Percentiles rank a stretch among this genome's conserved stretches.
Evolutionary conservation across 2,329 filamentous ascomycete species (phyloP).

Genomic region (Helicocarpus griseus): DNA sequence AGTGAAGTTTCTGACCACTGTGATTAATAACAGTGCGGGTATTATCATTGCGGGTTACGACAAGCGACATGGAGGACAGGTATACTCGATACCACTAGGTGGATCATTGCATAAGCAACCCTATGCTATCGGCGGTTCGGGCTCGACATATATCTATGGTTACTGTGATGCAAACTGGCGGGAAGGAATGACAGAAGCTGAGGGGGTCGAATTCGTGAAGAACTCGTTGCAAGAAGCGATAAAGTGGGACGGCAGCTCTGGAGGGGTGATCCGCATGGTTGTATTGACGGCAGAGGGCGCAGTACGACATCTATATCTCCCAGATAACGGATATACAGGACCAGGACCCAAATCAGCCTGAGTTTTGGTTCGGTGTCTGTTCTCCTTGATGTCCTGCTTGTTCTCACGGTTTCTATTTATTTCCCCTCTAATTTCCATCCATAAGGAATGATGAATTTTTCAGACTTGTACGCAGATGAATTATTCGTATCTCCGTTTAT

Average conservation of each 20-base stretch:
- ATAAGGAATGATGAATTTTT: background rate
- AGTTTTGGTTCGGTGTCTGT: constrained; percentile 13
- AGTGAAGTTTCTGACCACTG: background rate
- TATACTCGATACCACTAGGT: constrained; percentile 93
- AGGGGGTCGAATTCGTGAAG: constrained; percentile 89
- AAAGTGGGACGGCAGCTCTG: constrained; percentile 98
- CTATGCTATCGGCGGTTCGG: constrained; percentile 91
- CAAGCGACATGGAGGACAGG: constrained; percentile 85
- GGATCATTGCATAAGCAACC: constrained; percentile 96
- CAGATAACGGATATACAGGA: constrained; percentile 77
- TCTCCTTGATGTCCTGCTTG: background rate
- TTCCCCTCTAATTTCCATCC: background rate
- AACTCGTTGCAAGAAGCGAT: constrained; percentile 85
- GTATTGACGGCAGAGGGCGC: constrained; percentile 85
- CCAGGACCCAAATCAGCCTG: constrained; percentile 45
- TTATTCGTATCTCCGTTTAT: background rate
- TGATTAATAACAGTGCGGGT: constrained; percentile 56
- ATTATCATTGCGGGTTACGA: constrained; percentile 99
- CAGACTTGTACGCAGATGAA: background rate
- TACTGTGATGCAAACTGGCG: constrained; percentile 96
- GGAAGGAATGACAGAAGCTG: constrained; percentile 86
- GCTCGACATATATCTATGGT: constrained; percentile 98
- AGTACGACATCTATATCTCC: constrained; percentile 88
- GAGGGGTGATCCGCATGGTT: constrained; percentile 96
- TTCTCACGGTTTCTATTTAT: background rate